Conservation (phyloP, 78 protist genomes). For the Dictyostelium discoideum region DNA sequence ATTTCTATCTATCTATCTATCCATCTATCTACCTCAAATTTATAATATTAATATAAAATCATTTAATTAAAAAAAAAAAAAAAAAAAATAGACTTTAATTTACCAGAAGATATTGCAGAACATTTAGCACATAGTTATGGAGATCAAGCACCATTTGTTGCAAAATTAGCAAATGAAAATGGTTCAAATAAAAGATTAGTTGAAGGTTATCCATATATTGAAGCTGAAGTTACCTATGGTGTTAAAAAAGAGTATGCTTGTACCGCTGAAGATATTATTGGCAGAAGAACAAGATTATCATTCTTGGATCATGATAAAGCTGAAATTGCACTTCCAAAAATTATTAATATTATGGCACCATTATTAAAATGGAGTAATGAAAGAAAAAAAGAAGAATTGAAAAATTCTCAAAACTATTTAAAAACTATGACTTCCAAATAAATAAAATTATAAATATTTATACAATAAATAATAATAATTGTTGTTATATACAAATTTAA, state of each 20-base stretch:
- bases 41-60: too few relatives aligned
- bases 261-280: constrained; percentile 87
- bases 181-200: constrained; percentile 26
- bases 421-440: constrained; percentile 42
- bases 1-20: too few relatives aligned
- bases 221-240: constrained; percentile 91
- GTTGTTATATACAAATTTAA: not conserved
- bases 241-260: constrained; percentile 85
- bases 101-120: constrained; percentile 29
- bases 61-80: too few relatives aligned
- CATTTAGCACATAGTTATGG: constrained; percentile 71
- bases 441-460: not conserved
- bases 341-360: constrained; percentile 77
- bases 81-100: not conserved
- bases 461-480: not conserved
- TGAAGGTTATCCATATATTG: constrained; percentile 86
- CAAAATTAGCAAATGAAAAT: constrained; percentile 49
- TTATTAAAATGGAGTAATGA: constrained; percentile 59
- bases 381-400: constrained; percentile 42
- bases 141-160: constrained; percentile 63
- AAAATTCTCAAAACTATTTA: constrained; percentile 46
- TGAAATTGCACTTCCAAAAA: constrained; percentile 50
- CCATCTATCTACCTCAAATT: too few relatives aligned
- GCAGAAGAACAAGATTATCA: constrained; percentile 93
- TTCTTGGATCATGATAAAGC: constrained; percentile 87